These are phyloP conservation scores for Pseudozyma sp. DNA, from an alignment of 1,284 basidiomycete species.

Conservation along the genomic window DNA sequence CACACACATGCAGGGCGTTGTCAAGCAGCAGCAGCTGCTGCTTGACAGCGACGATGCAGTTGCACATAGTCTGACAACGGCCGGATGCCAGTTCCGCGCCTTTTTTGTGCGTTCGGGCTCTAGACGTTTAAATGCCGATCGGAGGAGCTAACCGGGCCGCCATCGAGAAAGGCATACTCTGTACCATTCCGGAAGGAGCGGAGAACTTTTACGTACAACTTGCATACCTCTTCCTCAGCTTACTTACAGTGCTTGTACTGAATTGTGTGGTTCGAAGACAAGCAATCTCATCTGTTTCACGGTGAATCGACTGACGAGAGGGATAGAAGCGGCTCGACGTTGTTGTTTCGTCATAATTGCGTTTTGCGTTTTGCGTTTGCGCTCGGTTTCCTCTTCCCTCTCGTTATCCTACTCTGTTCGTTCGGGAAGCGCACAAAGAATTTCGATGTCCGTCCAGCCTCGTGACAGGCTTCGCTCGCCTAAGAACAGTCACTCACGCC, in stretches of 20 bases:
- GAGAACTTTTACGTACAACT: not conserved
- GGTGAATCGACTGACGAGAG: no score
- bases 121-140: not conserved
- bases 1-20: no score
- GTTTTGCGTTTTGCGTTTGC: no score
- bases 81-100: not conserved
- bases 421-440: not conserved
- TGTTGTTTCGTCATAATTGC: no score
- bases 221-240: no score
- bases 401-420: not conserved
- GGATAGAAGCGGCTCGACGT: no score
- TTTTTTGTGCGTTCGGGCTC: not conserved
- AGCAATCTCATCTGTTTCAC: no score
- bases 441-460: not conserved
- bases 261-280: no score
- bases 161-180: not conserved
- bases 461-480: not conserved
- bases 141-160: not conserved
- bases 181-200: no score
- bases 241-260: no score
- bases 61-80: not conserved
- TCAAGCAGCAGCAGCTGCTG: no score
- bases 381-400: not conserved
- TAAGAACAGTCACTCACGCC: not conserved
- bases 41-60: no score